Percentiles rank a stretch among this genome's conserved stretches.
Evolutionary conservation across 2,329 filamentous ascomycete genomes (phyloP).

Genomic region (Trichoderma citrinoviride): DNA sequence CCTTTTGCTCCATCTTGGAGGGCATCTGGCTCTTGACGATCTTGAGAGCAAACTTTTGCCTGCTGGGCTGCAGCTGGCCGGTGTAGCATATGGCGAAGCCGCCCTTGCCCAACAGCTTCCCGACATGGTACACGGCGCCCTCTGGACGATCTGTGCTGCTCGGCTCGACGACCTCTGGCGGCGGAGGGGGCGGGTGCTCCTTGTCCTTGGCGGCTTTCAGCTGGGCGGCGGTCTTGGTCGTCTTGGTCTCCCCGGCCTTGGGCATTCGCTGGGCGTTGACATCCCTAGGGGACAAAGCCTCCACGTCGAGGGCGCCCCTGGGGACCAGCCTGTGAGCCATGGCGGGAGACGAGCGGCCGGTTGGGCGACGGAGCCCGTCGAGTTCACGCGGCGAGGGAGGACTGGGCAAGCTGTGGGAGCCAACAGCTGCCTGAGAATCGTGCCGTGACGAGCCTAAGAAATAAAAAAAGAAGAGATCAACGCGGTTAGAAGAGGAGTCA

Average conservation of each 20-base stretch:
- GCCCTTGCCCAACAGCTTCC: constrained; percentile 73
- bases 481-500: constrained; percentile 12
- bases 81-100: constrained; percentile 81
- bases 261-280: constrained; percentile 58
- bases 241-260: constrained; percentile 49
- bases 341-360: constrained; percentile 1
- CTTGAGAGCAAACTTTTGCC: constrained; percentile 71
- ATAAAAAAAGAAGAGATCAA: background rate
- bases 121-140: constrained; percentile 71
- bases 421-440: constrained; percentile 22
- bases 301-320: constrained; percentile 55
- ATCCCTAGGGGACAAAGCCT: constrained; percentile 64
- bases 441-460: constrained; percentile 12
- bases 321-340: constrained; percentile 50
- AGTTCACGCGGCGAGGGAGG: background rate
- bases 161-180: constrained; percentile 57
- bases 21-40: constrained; percentile 83
- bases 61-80: constrained; percentile 63
- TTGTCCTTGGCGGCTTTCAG: constrained; percentile 60
- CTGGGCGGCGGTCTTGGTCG: constrained; percentile 48
- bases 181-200: constrained; percentile 65
- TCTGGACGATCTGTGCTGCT: constrained; percentile 66
- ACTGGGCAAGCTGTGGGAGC: constrained; percentile 22
- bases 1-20: constrained; percentile 80
- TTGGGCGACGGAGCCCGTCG: no score